Percentiles rank a stretch among this genome's conserved stretches.
These are phyloP conservation scores for Cerrena zonata DNA, from an alignment of 1,284 basidiomycete species.

Conservation along the genomic window DNA sequence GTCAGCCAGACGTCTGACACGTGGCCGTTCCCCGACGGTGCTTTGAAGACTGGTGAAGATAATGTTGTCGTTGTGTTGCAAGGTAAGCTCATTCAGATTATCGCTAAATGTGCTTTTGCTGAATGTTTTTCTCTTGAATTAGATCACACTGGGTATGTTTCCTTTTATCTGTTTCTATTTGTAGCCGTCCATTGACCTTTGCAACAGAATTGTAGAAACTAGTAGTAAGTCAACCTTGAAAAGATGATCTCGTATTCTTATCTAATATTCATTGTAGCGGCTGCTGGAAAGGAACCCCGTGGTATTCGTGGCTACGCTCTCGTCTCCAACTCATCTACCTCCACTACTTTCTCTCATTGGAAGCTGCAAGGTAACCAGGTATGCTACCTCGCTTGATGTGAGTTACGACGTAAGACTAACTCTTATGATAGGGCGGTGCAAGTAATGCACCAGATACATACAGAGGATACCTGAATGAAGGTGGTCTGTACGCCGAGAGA, in stretches of 20 bases:
- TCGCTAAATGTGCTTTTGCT: too few relatives aligned
- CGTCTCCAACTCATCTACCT: conserved; percentile 24
- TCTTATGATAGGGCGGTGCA: conserved; percentile 35
- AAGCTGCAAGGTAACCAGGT: conserved; percentile 50
- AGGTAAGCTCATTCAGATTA: conserved; percentile 39
- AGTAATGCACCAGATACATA: conserved; percentile 39
- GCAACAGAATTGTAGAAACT: conserved; percentile 38
- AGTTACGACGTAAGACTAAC: background rate
- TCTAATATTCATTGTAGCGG: conserved; percentile 27
- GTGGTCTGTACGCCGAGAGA: conserved; percentile 47
- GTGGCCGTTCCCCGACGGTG: conserved; percentile 35
- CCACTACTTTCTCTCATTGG: conserved; percentile 39
- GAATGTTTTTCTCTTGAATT: conserved; percentile 10
- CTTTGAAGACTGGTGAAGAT: conserved; percentile 33
- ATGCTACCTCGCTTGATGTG: conserved; percentile 2
- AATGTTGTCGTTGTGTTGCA: conserved; percentile 46
- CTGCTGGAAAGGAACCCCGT: conserved; percentile 45
- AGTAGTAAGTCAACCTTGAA: conserved; percentile 34
- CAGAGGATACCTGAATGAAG: conserved; percentile 48
- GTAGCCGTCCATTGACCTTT: background rate
- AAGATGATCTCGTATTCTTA: background rate
- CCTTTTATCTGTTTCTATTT: too few relatives aligned
- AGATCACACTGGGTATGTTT: too few relatives aligned
- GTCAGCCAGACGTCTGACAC: conserved; percentile 36
- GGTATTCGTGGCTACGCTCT: conserved; percentile 46